These are phyloP conservation scores for Ramularia collo-cygni DNA, from an alignment of 2,329 filamentous ascomycete species.

Conservation along the genomic window DNA sequence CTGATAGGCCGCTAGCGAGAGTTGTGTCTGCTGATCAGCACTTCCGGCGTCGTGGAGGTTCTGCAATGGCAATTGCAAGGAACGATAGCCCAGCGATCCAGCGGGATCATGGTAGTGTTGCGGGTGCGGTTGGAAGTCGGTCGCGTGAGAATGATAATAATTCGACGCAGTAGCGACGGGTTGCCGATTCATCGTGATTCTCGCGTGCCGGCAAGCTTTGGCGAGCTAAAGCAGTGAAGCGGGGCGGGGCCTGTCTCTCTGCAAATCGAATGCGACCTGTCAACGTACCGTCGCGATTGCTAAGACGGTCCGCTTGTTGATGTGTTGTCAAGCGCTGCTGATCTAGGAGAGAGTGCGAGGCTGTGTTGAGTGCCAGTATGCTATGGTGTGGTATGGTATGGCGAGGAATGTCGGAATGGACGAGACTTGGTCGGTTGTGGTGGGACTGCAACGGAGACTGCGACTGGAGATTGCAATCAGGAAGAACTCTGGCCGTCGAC, in stretches of 20 bases:
- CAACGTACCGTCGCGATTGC: constrained; percentile 1
- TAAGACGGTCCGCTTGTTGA: constrained; percentile 4
- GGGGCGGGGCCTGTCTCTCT: constrained; percentile 15
- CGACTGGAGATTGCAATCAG: too few relatives aligned
- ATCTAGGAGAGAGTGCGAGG: background rate
- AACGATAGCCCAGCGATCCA: constrained; percentile 33
- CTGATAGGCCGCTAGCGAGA: constrained; percentile 21
- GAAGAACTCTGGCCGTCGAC: background rate
- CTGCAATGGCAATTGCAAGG: constrained; percentile 35
- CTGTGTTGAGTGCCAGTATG: background rate
- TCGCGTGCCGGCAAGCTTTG: constrained; percentile 13
- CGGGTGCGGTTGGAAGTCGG: constrained; percentile 13
- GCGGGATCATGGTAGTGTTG: constrained; percentile 27
- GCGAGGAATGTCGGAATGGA: constrained; percentile 6
- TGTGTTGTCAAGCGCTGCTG: constrained; percentile 13
- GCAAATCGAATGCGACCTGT: constrained; percentile 8
- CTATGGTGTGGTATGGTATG: constrained; percentile 1
- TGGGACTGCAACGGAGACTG: background rate
- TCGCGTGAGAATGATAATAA: constrained; percentile 16
- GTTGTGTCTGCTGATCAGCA: constrained; percentile 16
- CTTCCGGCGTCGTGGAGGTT: constrained; percentile 16
- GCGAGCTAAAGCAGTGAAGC: constrained; percentile 24
- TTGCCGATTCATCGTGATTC: constrained; percentile 23
- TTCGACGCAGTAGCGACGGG: constrained; percentile 20
- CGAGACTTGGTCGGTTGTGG: background rate